Evolutionary conservation across 2,329 filamentous ascomycete genomes (phyloP).

Genomic region (Penicillium sp.): DNA sequence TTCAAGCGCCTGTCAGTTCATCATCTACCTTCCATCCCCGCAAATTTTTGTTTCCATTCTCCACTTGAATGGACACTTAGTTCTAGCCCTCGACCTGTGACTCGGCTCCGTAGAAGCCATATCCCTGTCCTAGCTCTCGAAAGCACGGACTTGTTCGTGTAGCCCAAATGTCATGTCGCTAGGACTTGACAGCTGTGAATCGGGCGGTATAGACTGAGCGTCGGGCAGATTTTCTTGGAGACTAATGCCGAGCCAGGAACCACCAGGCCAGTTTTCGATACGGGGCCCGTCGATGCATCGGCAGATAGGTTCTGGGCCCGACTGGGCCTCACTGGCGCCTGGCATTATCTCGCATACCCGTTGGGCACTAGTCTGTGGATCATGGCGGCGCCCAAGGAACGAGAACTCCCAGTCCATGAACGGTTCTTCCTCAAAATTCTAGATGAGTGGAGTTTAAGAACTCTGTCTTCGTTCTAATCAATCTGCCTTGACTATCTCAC

Average conservation of each 20-base stretch:
- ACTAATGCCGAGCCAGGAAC: conserved; percentile 26
- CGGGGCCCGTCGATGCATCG: conserved; percentile 17
- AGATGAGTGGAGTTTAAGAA: background rate
- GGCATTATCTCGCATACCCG: conserved; percentile 24
- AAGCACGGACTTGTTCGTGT: conserved; percentile 4
- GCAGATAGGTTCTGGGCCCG: conserved; percentile 16
- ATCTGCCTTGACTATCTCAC: background rate
- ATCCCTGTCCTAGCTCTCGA: background rate
- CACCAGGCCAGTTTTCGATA: conserved; percentile 21
- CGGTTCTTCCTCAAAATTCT: background rate
- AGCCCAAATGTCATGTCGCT: conserved; percentile 13
- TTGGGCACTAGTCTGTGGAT: conserved; percentile 23
- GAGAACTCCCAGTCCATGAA: conserved; percentile 1
- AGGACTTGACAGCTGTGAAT: conserved; percentile 11
- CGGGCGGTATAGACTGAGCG: conserved; percentile 18
- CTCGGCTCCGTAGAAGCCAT: background rate
- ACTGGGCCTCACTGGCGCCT: conserved; percentile 14
- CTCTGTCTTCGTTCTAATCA: background rate
- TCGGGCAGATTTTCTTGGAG: conserved; percentile 32
- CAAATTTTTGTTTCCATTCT: too few relatives aligned
- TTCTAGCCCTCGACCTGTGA: conserved; percentile 12
- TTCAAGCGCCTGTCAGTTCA: conserved; percentile 11
- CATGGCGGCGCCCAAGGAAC: conserved; percentile 15
- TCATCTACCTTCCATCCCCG: background rate
- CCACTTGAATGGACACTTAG: background rate